These are phyloP conservation scores for Fusarium acutatum DNA, from an alignment of 2,329 filamentous ascomycete species.

Conservation along the genomic window DNA sequence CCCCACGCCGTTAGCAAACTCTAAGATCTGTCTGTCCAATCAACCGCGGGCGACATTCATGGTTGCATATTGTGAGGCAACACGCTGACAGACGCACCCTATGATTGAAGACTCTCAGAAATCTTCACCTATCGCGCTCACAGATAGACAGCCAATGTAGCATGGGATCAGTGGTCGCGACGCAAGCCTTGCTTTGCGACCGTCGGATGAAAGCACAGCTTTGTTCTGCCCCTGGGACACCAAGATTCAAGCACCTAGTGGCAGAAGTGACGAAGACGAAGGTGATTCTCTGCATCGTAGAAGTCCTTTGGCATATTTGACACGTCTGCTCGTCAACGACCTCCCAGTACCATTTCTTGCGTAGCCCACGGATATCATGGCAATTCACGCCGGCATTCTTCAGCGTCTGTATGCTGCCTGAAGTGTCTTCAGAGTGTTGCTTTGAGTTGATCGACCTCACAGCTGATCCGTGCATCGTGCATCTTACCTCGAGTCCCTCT, in stretches of 20 bases:
- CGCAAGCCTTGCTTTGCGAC: neutral
- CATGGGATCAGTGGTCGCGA: neutral
- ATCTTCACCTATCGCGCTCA: neutral
- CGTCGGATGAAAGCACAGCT: neutral
- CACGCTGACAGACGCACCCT: neutral
- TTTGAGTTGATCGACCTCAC: neutral
- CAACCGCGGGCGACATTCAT: too few relatives aligned
- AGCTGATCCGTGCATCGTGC: neutral
- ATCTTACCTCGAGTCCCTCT: neutral
- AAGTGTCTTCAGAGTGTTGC: too few relatives aligned
- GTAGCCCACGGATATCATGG: too few relatives aligned
- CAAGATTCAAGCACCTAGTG: neutral
- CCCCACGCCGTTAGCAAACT: neutral
- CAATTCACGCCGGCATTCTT: too few relatives aligned
- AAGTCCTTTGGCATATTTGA: too few relatives aligned
- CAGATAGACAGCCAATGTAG: neutral
- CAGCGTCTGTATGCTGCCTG: too few relatives aligned
- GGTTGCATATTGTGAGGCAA: too few relatives aligned
- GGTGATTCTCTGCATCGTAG: neutral
- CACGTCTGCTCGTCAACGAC: too few relatives aligned
- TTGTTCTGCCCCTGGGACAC: neutral
- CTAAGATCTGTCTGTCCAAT: neutral
- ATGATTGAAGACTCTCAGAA: neutral
- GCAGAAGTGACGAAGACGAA: rapidly evolving
- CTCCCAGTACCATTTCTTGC: too few relatives aligned